Conservation (phyloP, 352 stramenopile genomes). For the Phytophthora fragariaefolia region DNA sequence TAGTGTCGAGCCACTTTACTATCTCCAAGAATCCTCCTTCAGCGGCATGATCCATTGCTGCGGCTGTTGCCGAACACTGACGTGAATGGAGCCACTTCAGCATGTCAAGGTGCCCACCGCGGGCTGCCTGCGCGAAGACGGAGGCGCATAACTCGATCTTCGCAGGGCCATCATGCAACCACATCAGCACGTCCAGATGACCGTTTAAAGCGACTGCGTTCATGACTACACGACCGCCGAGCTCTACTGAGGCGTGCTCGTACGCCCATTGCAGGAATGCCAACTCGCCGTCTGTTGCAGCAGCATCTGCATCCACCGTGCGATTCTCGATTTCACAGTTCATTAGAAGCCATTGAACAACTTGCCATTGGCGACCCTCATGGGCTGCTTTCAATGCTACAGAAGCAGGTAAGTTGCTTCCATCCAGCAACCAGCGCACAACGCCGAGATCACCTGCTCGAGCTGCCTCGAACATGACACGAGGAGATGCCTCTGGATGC, state of each 20-base stretch:
- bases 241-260: background rate
- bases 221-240: background rate
- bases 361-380: background rate
- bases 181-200: background rate
- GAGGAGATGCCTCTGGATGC: background rate
- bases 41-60: background rate
- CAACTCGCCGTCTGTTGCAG: background rate
- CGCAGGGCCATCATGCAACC: background rate
- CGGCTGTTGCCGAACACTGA: background rate
- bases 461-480: background rate
- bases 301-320: background rate
- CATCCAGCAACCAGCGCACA: background rate
- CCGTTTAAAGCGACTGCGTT: background rate
- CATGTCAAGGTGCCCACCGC: background rate
- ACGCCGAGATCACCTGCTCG: background rate
- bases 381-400: background rate
- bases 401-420: background rate
- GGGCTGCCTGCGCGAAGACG: background rate
- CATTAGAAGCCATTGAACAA: background rate
- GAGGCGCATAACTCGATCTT: background rate
- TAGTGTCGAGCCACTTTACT: constrained; percentile 1
- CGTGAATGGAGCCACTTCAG: constrained; percentile 1
- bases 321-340: background rate
- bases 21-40: background rate
- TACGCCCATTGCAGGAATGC: background rate